Conservation (phyloP, 1,139 yeast genomes). For the Debaryomycetaceae sp. region DNA sequence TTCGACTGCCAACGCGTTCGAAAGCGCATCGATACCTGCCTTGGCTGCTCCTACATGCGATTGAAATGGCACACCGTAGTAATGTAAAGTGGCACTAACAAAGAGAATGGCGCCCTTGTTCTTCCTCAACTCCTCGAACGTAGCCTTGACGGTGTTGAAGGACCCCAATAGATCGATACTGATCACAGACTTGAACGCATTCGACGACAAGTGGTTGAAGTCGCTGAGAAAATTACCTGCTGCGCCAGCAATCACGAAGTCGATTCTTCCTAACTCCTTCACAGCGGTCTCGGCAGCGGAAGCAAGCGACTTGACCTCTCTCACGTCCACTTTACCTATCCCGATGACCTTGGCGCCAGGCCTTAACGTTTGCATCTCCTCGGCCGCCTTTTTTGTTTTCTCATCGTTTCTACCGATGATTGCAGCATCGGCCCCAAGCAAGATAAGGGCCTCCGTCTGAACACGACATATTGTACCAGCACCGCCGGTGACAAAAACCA, state of each 20-base stretch:
- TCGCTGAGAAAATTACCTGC: constrained; percentile 92
- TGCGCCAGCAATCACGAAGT: constrained; percentile 90
- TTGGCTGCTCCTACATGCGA: constrained; percentile 92
- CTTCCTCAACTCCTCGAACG: constrained; percentile 61
- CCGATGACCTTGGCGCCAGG: constrained; percentile 69
- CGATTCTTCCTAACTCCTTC: constrained; percentile 65
- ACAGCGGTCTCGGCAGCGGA: constrained; percentile 68
- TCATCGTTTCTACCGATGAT: constrained; percentile 74
- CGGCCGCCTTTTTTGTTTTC: constrained; percentile 67
- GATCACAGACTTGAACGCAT: constrained; percentile 86
- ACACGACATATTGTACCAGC: constrained; percentile 93
- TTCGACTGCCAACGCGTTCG: constrained; percentile 84
- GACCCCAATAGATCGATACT: constrained; percentile 87
- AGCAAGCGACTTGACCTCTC: constrained; percentile 57
- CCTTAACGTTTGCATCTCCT: constrained; percentile 57
- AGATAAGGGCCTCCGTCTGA: constrained; percentile 81
- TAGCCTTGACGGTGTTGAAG: constrained; percentile 84
- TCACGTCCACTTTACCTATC: constrained; percentile 72
- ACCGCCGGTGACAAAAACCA: constrained; percentile 92
- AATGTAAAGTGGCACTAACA: constrained; percentile 89
- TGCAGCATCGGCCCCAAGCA: constrained; percentile 84
- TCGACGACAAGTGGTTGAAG: constrained; percentile 72
- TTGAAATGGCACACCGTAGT: constrained; percentile 88
- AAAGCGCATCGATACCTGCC: constrained; percentile 90
- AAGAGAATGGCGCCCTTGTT: constrained; percentile 75